Base-by-base conservation (phyloP, 1,139 yeast genomes). In the Geotrichum aggregatum region DNA sequence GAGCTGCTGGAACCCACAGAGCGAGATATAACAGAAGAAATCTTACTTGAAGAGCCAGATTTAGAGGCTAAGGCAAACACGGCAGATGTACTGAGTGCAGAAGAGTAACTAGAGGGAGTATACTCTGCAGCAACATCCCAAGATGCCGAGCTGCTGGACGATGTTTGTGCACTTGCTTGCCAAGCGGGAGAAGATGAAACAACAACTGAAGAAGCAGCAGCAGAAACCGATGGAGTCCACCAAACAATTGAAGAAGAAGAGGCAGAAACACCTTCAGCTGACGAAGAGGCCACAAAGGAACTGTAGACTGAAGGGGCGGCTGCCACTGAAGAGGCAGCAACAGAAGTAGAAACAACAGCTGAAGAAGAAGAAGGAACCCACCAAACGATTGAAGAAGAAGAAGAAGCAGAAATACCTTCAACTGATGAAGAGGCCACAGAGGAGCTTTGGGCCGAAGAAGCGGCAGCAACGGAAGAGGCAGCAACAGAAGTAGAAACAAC, bases 401-500 rank as follows among this genome's bases (percentile, higher is more conserved):
- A 14, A n/a, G 14, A 19, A 14, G 5, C n/a, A n/a, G 47, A 13
- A 34, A 30, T 30, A 11, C 8, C 4, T 7, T 6, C 41, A n/a
- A n/a, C n/a, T n/a, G n/a, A n/a, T n/a, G 28, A 24, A 35, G 50
- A 33, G 14, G 53, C 11, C 38, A 30, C 26, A 28, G 19, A 8
- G 21, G 33, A 8, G 30, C 24, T 34, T 22, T 16, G 2, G 33
- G 47, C 48, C 30, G 50, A 34, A 22, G 55, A 11, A 1, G 55
- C 26, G 34, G 53, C 30, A 19, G 50, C 49, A 21, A 52, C 34
- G 41, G 45, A 38, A 21, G 51, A 28, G 28, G 34, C 47, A 28
- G 48, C 22, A 28, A 40, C 47, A 36, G 51, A n/a, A 6, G 11
- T 6, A 16, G 39, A 21, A 19, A 18, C 22, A 14, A 11, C 30